Conservation (phyloP, 1,139 yeast genomes). For the Pichia sorboxylosa region DNA sequence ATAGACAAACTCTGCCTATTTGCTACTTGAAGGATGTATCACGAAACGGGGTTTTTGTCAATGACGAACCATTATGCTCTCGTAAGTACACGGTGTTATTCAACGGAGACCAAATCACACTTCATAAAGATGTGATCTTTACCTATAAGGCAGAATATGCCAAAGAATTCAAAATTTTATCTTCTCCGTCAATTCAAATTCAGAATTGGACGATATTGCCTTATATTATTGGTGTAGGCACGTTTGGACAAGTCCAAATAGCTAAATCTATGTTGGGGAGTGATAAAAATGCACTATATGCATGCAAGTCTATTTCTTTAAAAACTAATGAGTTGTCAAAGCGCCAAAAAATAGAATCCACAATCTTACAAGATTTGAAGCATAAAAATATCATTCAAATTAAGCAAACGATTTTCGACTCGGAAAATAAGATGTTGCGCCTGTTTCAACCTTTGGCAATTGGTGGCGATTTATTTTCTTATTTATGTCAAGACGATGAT, state of each 20-base stretch:
- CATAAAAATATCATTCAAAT: constrained; percentile 87
- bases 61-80: constrained; percentile 24
- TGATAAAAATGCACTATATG: constrained; percentile 27
- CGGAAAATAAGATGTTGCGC: constrained; percentile 27
- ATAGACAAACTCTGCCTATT: constrained; percentile 34
- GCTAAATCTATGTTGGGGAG: constrained; percentile 17
- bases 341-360: constrained; percentile 34
- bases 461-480: constrained; percentile 63
- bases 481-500: constrained; percentile 34
- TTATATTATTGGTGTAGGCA: constrained; percentile 43
- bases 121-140: constrained; percentile 3
- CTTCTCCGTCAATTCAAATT: constrained; percentile 2
- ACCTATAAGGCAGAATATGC: background rate
- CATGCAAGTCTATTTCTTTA: constrained; percentile 37
- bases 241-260: constrained; percentile 42
- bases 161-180: no score
- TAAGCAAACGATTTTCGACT: constrained; percentile 29
- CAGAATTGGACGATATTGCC: constrained; percentile 33
- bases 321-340: constrained; percentile 17
- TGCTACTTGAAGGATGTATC: constrained; percentile 46
- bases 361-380: constrained; percentile 40
- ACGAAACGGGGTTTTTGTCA: constrained; percentile 41
- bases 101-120: constrained; percentile 33
- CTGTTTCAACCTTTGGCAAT: constrained; percentile 37
- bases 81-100: constrained; percentile 26